phyloP scores from a whole-genome alignment of 164 flowering plant genomes.

The Tetracentron sinense region DNA sequence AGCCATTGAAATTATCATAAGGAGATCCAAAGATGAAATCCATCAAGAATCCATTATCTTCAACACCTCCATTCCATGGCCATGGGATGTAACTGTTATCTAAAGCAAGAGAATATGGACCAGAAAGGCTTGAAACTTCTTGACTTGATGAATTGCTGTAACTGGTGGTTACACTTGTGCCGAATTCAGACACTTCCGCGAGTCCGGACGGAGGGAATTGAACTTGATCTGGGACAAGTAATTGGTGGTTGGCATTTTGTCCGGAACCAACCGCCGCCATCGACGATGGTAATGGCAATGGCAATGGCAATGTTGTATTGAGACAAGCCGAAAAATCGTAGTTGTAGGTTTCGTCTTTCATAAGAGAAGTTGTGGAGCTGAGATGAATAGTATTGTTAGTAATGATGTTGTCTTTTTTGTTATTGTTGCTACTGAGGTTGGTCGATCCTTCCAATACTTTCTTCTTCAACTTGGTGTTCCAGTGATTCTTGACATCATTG shows the following conservation, averaged over 20 bases:
- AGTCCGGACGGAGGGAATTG: constrained; percentile 10
- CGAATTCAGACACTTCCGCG: constrained; percentile 17
- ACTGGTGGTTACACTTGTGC: constrained; percentile 5
- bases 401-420: not conserved
- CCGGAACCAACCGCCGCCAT: constrained; percentile 13
- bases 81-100: constrained; percentile 14
- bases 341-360: not conserved
- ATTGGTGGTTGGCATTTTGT: constrained; percentile 7
- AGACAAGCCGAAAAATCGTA: constrained; percentile 6
- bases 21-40: constrained; percentile 15
- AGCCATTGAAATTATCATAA: constrained; percentile 14
- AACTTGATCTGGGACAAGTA: constrained; percentile 8
- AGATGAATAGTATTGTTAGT: not conserved
- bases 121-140: constrained; percentile 7
- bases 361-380: constrained; percentile 8
- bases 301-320: not conserved
- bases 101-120: constrained; percentile 4
- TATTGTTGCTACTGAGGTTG: not conserved
- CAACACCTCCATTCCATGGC: constrained; percentile 13
- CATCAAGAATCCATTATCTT: constrained; percentile 13
- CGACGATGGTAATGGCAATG: constrained; percentile 6
- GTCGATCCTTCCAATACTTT: constrained; percentile 30
- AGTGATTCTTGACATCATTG: constrained; percentile 76
- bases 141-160: constrained; percentile 16
- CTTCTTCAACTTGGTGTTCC: constrained; percentile 83